Base-by-base conservation (phyloP, 306 rosid genomes). In the Cucumis hystrix region DNA sequence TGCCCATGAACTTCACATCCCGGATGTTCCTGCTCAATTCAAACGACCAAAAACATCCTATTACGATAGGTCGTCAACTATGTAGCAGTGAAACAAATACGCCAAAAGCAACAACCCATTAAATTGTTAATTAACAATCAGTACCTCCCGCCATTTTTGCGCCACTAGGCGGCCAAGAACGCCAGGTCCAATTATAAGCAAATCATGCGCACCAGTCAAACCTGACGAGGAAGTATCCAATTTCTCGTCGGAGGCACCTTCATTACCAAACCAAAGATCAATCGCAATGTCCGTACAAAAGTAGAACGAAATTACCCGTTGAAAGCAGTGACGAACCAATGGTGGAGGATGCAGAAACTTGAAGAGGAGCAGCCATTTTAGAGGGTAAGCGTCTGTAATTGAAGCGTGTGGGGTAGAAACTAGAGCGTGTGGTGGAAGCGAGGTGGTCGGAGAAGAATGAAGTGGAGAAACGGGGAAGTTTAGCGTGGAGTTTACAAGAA, bases 131-230 rank as follows among this genome's bases (percentile, higher is more conserved):
- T 45, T 21, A 10, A 45, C 14, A 45, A 51, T 52, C 7, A 16
- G 40, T 83, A 90, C 99, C 97, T 92, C 79, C 28, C 88, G 89
- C 99, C 99, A 95, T 79, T 86, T 82, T 40, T 89, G 78, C 39
- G 97, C 99, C 0, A 95, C 97, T 66, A 92, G 84, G 68, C 99
- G 97, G 63, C 97, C 99, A 18, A 95, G 95, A 83, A 92, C 90
- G 1, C 99, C 99, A 1, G 99, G 97, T 77, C 99, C 99, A 18
- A 92, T 97, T 21, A 95, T 87, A 25, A 95, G 84, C 62, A 95
- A 87, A 76, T 90, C 90, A 8, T 89, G 81, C 10, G 84, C 79
- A 79, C 92, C 90, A 64, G 91, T 79, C 37, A 76, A 6, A 7
- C 56, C 84, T 72, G 93, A 80, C 63, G 90, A 82, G 23, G 88